These are phyloP conservation scores for Leucocoprinus leucothites DNA, from an alignment of 768 basidiomycete genomes.

Conservation along the genomic window DNA sequence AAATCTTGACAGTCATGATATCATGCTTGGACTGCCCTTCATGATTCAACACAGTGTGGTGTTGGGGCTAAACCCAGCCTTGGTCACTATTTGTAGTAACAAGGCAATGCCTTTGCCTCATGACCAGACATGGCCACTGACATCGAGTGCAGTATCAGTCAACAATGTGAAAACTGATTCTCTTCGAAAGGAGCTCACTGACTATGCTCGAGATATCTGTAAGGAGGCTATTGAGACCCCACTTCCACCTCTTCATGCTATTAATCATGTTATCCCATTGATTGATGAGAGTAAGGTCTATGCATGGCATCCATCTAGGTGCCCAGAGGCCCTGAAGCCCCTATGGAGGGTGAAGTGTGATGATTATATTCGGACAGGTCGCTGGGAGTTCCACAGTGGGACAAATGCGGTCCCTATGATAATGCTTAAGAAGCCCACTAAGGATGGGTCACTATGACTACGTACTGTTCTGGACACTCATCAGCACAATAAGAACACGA, in stretches of 20 bases:
- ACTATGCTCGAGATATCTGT: slow-evolving; percentile 24
- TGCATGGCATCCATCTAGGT: slow-evolving; percentile 28
- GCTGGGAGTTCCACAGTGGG: slow-evolving; percentile 27
- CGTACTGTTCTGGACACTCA: slow-evolving; percentile 28
- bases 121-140: background rate
- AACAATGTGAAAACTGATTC: slow-evolving; percentile 12
- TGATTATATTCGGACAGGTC: slow-evolving; percentile 21
- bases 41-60: slow-evolving; percentile 27
- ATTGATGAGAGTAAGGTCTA: slow-evolving; percentile 29
- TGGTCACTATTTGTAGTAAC: slow-evolving; percentile 23
- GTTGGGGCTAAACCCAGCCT: slow-evolving; percentile 23
- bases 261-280: slow-evolving; percentile 40
- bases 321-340: slow-evolving; percentile 28
- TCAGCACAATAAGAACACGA: slow-evolving; percentile 26
- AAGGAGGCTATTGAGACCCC: slow-evolving; percentile 24
- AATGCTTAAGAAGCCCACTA: slow-evolving; percentile 21
- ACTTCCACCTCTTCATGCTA: slow-evolving; percentile 32
- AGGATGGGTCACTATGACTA: slow-evolving; percentile 11
- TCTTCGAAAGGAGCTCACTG: slow-evolving; percentile 13
- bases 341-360: slow-evolving; percentile 25
- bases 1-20: slow-evolving; percentile 37
- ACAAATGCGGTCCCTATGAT: slow-evolving; percentile 31
- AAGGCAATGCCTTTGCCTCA: background rate
- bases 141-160: slow-evolving; percentile 8
- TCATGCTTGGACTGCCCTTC: slow-evolving; percentile 39